phyloP scores from a whole-genome alignment of 306 rosid genomes.

The Trichosanthes cucumerina region DNA sequence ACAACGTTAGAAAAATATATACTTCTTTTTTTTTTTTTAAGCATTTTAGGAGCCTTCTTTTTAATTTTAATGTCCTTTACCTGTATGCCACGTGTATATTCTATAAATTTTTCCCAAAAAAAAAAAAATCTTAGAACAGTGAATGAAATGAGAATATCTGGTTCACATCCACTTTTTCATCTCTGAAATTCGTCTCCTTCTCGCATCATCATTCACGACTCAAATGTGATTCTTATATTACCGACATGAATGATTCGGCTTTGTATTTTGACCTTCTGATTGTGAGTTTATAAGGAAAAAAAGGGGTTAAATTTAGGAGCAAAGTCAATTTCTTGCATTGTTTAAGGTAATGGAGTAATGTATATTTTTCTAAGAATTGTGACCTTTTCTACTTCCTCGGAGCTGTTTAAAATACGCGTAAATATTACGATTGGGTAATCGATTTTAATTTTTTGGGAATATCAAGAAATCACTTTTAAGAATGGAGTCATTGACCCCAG shows the following conservation, averaged over 20 bases:
- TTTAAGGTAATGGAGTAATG: background rate
- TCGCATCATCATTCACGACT: background rate
- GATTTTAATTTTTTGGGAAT: conserved; percentile 9
- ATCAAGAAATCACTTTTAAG: conserved; percentile 16
- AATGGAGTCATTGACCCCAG: conserved; percentile 54
- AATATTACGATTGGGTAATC: conserved; percentile 9
- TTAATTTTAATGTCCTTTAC: background rate
- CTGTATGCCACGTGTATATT: background rate
- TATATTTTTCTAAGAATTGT: conserved; percentile 8
- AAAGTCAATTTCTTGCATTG: background rate
- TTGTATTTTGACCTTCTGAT: background rate
- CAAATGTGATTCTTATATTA: background rate
- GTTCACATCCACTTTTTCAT: background rate
- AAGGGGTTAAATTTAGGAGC: background rate
- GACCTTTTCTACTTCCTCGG: conserved; percentile 18
- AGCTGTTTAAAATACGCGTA: conserved; percentile 11
- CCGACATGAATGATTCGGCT: background rate
- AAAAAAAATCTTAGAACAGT: background rate
- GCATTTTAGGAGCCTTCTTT: background rate
- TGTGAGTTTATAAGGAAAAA: background rate
- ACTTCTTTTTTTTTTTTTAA: background rate
- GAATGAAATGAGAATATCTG: background rate
- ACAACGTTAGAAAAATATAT: background rate
- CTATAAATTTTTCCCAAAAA: background rate
- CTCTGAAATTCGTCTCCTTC: background rate